Base-by-base conservation (phyloP, 2,329 filamentous ascomycete species). In the Pezicula radicicola region DNA sequence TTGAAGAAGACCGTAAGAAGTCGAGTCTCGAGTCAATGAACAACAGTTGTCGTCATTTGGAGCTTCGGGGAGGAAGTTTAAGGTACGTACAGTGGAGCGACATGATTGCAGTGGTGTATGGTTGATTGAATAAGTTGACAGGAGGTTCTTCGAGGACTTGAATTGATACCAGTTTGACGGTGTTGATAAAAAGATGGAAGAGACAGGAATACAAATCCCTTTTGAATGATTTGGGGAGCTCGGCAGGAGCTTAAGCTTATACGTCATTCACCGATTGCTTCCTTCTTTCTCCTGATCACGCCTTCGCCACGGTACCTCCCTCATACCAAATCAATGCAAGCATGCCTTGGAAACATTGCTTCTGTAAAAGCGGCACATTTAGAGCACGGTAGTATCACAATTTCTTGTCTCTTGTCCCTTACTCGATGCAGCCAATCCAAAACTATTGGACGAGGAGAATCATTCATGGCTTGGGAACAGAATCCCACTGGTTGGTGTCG, bases 61-160 rank as follows among this genome's bases (percentile, higher is more conserved):
- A 27, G 18, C 4, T 27, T 33, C 15, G 39, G 16, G 10, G 35
- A 40, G 43, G n/a, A 3, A 46, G 45, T 46, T 16, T 25, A 19
- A 15, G 19, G 51, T 52, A 62, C 62, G 36, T 58, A 64, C 62
- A 63, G 54, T 61, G 59, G 50, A 64, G 62, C 60, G 62, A 64
- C 62, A 64, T 64, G 55, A 60, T 63, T 51, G 57, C 51, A 28
- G 50, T 44, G 25, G 56, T 60, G 46, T 60, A 55, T 33, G 55
- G 56, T 55, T 59, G 53, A 47, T 60, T 54, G 53, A 60, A 56
- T 35, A 62, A 45, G 16, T 52, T 49, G 52, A 60, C 57, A 35
- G 56, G 59, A 46, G 56, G 48, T 59, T 63, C 56, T 48, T 63
- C 54, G 45, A 63, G 56, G 27, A 58, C 19, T 61, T 59, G 57